These are phyloP conservation scores for Penicillium pancosmium DNA, from an alignment of 495 filamentous ascomycete species.

Conservation along the genomic window DNA sequence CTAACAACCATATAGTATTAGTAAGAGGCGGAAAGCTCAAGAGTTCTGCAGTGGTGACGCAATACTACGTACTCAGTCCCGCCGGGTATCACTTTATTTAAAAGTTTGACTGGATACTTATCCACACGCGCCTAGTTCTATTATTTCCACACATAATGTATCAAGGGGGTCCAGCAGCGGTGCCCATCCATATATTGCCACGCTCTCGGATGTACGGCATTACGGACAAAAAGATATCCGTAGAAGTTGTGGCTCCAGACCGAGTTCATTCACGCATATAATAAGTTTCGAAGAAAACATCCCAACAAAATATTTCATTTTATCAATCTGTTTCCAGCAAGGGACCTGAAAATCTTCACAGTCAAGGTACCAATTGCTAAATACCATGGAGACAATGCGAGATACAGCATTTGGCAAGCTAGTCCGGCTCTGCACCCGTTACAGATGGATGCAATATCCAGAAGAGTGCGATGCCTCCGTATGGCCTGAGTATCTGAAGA, in stretches of 20 bases:
- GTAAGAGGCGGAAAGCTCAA: neutral
- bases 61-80: neutral
- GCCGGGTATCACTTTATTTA: neutral
- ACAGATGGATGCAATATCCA: constrained; percentile 31
- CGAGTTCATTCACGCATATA: neutral
- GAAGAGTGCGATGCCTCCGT: constrained; percentile 38
- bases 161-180: neutral
- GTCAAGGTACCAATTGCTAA: neutral
- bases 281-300: neutral
- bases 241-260: neutral
- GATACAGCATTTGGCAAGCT: constrained; percentile 39
- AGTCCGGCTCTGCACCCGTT: constrained; percentile 33
- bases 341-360: neutral
- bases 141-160: neutral
- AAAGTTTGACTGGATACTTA: neutral
- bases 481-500: constrained; percentile 40
- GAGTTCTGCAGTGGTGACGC: neutral
- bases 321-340: neutral
- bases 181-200: neutral
- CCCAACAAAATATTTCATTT: neutral
- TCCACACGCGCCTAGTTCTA: neutral
- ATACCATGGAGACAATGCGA: constrained; percentile 27
- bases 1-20: neutral
- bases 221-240: neutral
- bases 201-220: neutral